Percentiles rank a stretch among this genome's conserved stretches.
Evolutionary conservation across 2,329 filamentous ascomycete genomes (phyloP).

Genomic region (Emericellopsis cladophorae): DNA sequence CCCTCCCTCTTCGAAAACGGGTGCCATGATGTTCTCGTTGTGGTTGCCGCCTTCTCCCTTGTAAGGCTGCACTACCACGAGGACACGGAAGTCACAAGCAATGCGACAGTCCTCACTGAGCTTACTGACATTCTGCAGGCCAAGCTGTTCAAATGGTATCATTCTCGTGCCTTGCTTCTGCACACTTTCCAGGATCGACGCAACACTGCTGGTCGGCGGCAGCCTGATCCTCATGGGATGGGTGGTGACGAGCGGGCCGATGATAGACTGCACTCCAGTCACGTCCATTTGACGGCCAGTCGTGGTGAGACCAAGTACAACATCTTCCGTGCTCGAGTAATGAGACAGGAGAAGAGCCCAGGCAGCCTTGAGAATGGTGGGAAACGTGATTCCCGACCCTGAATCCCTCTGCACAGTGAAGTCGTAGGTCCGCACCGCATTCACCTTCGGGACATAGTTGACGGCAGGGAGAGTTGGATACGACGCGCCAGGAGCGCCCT

Average conservation of each 20-base stretch:
- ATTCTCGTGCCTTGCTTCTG: constrained; percentile 5
- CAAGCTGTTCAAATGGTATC: constrained; percentile 9
- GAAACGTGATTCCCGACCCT: background rate
- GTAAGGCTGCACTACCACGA: constrained; percentile 2
- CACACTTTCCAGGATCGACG: constrained; percentile 2
- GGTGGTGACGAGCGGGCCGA: constrained; percentile 4
- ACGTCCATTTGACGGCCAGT: constrained; percentile 10
- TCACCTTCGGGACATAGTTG: background rate
- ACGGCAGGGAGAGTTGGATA: constrained; percentile 2
- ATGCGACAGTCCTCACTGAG: constrained; percentile 3
- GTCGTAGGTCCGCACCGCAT: background rate
- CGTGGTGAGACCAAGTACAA: constrained; percentile 11
- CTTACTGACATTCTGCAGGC: constrained; percentile 6
- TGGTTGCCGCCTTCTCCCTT: background rate
- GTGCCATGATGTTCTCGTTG: background rate
- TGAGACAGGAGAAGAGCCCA: constrained; percentile 3
- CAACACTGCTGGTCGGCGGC: background rate
- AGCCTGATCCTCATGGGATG: constrained; percentile 4
- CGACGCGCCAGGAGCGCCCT: constrained; percentile 2
- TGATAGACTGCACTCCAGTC: constrained; percentile 3
- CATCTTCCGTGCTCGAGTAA: constrained; percentile 7
- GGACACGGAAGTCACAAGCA: constrained; percentile 1
- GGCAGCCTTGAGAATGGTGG: background rate
- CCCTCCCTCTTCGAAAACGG: background rate
- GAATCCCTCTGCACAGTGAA: background rate